A percentile compares a stretch with the other conserved stretches of the same genome.
Evolutionary conservation across 208 protist genomes (phyloP).

Genomic region (Tritrichomonas foetus): DNA sequence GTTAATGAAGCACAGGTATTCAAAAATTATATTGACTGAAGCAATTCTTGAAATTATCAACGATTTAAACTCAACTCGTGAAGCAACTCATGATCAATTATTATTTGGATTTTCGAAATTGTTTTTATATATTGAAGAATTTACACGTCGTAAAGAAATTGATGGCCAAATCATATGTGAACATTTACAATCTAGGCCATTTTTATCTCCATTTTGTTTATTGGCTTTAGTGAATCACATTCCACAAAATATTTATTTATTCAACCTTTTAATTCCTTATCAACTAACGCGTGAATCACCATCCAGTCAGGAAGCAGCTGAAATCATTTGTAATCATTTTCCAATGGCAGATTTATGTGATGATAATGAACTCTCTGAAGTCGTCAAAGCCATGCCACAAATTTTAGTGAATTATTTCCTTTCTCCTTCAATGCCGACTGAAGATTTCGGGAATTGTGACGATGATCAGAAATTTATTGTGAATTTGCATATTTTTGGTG

Average conservation of each 20-base stretch:
- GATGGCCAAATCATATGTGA: slow-evolving; percentile 5
- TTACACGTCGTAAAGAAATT: background rate
- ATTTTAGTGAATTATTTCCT: background rate
- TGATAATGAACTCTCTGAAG: background rate
- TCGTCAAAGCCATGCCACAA: background rate
- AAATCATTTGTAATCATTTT: background rate
- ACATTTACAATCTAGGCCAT: background rate
- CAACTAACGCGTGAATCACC: background rate
- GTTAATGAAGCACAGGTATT: background rate
- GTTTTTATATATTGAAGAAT: slow-evolving; percentile 29
- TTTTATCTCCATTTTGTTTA: slow-evolving; percentile 30
- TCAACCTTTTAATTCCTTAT: background rate
- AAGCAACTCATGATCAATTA: background rate
- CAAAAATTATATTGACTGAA: slow-evolving; percentile 11
- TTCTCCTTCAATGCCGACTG: background rate
- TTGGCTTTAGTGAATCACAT: slow-evolving; percentile 16
- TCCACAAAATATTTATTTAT: slow-evolving; percentile 5
- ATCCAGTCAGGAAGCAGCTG: background rate
- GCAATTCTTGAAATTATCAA: background rate
- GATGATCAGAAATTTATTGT: background rate
- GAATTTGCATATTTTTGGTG: background rate
- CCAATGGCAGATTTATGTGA: background rate
- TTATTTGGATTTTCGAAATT: slow-evolving; percentile 7
- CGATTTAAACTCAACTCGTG: background rate
- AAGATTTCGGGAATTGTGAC: background rate